Evolutionary conservation across 257 asterid genomes (phyloP).

Genomic region (Petunia axillaris): DNA sequence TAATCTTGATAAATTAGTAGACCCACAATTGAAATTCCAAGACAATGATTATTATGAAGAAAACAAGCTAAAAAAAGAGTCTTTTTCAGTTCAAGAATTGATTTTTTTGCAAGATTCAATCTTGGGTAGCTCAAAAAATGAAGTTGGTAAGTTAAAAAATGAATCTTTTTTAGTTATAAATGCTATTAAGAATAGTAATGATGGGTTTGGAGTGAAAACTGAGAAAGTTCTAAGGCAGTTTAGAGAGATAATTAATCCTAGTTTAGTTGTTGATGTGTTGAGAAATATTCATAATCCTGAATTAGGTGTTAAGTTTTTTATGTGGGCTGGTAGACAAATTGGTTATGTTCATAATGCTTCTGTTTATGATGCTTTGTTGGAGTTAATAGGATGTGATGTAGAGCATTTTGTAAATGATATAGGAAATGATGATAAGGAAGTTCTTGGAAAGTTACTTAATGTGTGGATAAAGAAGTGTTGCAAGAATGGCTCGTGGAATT

Average conservation of each 20-base stretch:
- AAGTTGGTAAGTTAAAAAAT: slow-evolving; percentile 46
- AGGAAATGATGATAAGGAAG: slow-evolving; percentile 64
- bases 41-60: slow-evolving; percentile 32
- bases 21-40: slow-evolving; percentile 34
- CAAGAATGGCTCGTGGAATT: slow-evolving; percentile 77
- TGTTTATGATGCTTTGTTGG: slow-evolving; percentile 75
- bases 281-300: slow-evolving; percentile 57
- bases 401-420: slow-evolving; percentile 58
- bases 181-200: slow-evolving; percentile 47
- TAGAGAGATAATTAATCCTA: slow-evolving; percentile 67
- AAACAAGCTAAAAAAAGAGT: slow-evolving; percentile 28
- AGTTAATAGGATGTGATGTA: slow-evolving; percentile 46
- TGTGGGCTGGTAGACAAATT: slow-evolving; percentile 97
- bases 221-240: slow-evolving; percentile 73
- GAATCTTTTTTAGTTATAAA: slow-evolving; percentile 55
- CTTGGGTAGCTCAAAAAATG: slow-evolving; percentile 39
- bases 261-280: slow-evolving; percentile 71
- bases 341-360: slow-evolving; percentile 71
- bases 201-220: slow-evolving; percentile 71
- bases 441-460: slow-evolving; percentile 79
- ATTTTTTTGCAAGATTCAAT: slow-evolving; percentile 54
- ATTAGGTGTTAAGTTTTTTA: slow-evolving; percentile 79
- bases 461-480: slow-evolving; percentile 79
- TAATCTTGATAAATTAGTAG: slow-evolving; percentile 39
- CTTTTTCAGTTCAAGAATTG: slow-evolving; percentile 55